These are phyloP conservation scores for Kwoniella shandongensis DNA, from an alignment of 768 basidiomycete genomes.

Conservation along the genomic window DNA sequence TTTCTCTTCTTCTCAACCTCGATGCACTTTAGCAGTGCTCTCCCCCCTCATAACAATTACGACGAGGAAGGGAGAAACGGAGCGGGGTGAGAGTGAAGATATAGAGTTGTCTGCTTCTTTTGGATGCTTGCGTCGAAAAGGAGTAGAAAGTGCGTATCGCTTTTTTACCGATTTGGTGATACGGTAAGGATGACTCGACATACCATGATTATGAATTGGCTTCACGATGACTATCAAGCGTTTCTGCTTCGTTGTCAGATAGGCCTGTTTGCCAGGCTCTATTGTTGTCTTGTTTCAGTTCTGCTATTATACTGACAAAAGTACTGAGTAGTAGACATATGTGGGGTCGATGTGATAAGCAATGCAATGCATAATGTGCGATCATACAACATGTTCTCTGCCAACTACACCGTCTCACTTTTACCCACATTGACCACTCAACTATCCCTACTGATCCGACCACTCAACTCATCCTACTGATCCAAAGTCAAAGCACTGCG, in stretches of 20 bases:
- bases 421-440: too few relatives aligned
- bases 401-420: too few relatives aligned
- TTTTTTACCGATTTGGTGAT: too few relatives aligned
- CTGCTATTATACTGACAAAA: not conserved
- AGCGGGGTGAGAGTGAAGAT: constrained; percentile 40
- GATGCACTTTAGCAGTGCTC: constrained; percentile 44
- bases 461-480: too few relatives aligned
- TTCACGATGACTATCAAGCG: not conserved
- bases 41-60: constrained; percentile 16
- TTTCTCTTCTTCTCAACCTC: constrained; percentile 25
- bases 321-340: not conserved
- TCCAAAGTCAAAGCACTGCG: constrained; percentile 41
- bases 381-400: too few relatives aligned
- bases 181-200: not conserved
- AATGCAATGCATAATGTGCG: constrained; percentile 1
- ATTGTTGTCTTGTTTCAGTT: too few relatives aligned
- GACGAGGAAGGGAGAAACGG: constrained; percentile 43
- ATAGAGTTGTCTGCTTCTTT: not conserved
- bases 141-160: too few relatives aligned
- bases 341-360: not conserved
- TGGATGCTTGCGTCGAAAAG: too few relatives aligned
- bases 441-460: too few relatives aligned
- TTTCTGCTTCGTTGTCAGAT: constrained; percentile 9
- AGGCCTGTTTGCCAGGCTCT: too few relatives aligned
- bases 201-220: not conserved